Conservation (phyloP, 192 early-diverging fungal genomes). For the Ambispora gerdemannii region DNA sequence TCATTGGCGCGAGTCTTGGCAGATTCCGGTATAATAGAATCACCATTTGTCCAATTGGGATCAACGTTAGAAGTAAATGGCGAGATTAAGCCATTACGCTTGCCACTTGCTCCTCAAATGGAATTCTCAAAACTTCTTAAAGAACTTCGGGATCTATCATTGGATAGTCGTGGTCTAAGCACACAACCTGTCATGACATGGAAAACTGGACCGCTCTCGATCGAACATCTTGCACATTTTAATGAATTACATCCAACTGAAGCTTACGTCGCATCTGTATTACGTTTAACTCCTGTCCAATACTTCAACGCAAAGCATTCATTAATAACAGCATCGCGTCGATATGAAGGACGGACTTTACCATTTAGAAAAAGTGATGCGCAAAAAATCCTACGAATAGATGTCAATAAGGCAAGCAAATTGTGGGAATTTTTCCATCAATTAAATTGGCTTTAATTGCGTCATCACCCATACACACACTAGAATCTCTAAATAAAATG, state of each 20-base stretch:
- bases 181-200: background rate
- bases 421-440: slow-evolving; percentile 84
- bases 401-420: slow-evolving; percentile 90
- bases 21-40: background rate
- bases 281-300: slow-evolving; percentile 77
- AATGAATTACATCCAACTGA: slow-evolving; percentile 62
- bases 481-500: no score
- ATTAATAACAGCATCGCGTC: slow-evolving; percentile 60
- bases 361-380: slow-evolving; percentile 86
- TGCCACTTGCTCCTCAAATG: background rate
- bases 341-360: slow-evolving; percentile 28
- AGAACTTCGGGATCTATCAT: background rate
- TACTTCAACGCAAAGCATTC: slow-evolving; percentile 79
- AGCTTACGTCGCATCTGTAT: slow-evolving; percentile 63
- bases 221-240: slow-evolving; percentile 26
- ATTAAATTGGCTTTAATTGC: slow-evolving; percentile 72
- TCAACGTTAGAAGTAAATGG: background rate
- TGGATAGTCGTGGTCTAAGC: background rate
- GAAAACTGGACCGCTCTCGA: background rate
- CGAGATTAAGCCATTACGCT: background rate
- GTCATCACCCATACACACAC: no score
- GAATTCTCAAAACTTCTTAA: background rate
- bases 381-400: slow-evolving; percentile 82
- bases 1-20: background rate
- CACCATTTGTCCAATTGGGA: background rate